A percentile compares a stretch with the other conserved stretches of the same genome.
phyloP scores from a whole-genome alignment of 306 rosid genomes.

The Gillenia trifoliata region DNA sequence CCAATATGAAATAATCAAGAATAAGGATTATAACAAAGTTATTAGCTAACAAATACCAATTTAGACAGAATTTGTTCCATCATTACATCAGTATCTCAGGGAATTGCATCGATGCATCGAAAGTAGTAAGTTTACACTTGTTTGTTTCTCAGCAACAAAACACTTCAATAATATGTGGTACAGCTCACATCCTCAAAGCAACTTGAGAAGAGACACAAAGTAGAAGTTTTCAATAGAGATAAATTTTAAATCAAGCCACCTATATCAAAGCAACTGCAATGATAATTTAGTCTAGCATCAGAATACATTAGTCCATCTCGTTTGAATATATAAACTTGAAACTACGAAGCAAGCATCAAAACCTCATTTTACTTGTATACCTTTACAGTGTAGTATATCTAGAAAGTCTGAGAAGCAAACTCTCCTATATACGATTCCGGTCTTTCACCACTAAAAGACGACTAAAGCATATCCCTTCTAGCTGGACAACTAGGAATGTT shows the following conservation, averaged over 20 bases:
- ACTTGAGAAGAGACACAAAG: background rate
- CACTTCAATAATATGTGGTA: too few relatives aligned
- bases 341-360: background rate
- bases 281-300: background rate
- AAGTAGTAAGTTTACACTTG: too few relatives aligned
- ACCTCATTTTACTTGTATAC: too few relatives aligned
- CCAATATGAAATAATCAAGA: background rate
- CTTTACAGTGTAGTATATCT: too few relatives aligned
- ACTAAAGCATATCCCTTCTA: too few relatives aligned
- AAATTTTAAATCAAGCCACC: background rate
- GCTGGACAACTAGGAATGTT: too few relatives aligned
- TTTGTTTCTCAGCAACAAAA: too few relatives aligned
- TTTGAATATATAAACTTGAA: background rate
- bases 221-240: background rate
- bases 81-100: background rate
- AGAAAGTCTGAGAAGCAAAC: too few relatives aligned
- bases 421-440: too few relatives aligned
- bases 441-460: too few relatives aligned
- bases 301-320: background rate
- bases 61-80: background rate
- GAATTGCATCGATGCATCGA: background rate
- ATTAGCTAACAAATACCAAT: background rate
- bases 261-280: background rate
- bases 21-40: background rate
- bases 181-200: too few relatives aligned